Base-by-base conservation (phyloP, 768 basidiomycete species). In the Cystobasidium tubakii region DNA sequence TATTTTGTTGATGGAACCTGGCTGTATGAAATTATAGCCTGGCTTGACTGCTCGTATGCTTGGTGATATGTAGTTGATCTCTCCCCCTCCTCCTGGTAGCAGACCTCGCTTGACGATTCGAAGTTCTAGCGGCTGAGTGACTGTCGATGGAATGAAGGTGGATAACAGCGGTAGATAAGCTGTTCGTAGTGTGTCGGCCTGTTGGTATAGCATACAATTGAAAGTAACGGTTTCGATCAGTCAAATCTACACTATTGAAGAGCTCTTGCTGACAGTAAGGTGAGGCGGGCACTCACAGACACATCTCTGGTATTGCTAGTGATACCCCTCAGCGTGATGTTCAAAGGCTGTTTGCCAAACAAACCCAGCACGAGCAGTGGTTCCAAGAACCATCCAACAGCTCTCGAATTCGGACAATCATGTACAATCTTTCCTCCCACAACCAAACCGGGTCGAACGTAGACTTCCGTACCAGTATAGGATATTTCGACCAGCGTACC, bases 21-120 rank as follows among this genome's bases (percentile, higher is more conserved):
- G 85, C 36, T 94, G 90, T 0, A 93, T 86, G 78, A 98, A 98
- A 79, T 97, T 90, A 63, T 98, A 79, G 0, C 79, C 79, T 17
- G 91, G 94, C 80, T 93, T 97, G 50, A 91, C 87, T 75, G 92
- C 89, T 78, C 92, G 91, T 2, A 97, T 87, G 17, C 91, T 84
- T 0, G 96, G 95, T 77, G 92, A 97, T n/a, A 91, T 81, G 79
- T 98, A 95, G 73, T 94, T 89, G 9, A 91, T 85, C 83, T 97
- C 92, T 33, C 96, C 96, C 3, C 96, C 96, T 19, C 96, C 96
- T 29, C 85, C 84, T 1, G 96, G 96, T 42, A 90, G 84, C 25
- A 92, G 87, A 1, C 96, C 96, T n/a, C 96, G 87, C 79, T 89
- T 95, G 81, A 90, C 94, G 72, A 99, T 96, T 90, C 90, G 85